Conservation (phyloP, 23 red algal genomes). For the Gracilaria caudata region DNA sequence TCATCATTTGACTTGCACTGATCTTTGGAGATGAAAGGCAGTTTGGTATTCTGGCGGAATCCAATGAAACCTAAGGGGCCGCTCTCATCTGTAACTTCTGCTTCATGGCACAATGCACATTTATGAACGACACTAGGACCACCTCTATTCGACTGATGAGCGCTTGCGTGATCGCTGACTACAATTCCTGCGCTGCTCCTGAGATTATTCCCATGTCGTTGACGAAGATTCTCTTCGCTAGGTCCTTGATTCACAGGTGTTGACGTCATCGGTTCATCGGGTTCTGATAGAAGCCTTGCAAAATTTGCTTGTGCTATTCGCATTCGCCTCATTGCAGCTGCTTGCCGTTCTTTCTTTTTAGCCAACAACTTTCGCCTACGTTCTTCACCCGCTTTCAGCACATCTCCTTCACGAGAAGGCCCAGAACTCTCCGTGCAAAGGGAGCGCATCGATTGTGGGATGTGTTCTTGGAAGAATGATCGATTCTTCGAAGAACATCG, state of each 20-base stretch:
- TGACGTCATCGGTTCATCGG: neutral
- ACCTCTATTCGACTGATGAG: neutral
- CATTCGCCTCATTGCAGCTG: conserved; percentile 29
- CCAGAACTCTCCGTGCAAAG: neutral
- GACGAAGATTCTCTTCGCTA: neutral
- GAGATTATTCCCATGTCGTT: neutral
- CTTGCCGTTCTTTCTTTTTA: conserved; percentile 51
- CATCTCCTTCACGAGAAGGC: neutral
- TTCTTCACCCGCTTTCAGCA: conserved; percentile 14
- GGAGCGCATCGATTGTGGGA: neutral
- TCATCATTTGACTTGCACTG: neutral
- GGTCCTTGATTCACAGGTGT: neutral
- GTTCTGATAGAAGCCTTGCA: conserved; percentile 26
- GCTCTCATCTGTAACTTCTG: conserved; percentile 1
- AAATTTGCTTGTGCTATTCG: conserved; percentile 33
- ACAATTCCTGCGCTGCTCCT: neutral
- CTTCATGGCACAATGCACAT: conserved; percentile 77
- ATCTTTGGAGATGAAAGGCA: conserved; percentile 28
- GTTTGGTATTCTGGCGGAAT: conserved; percentile 52
- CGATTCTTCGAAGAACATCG: neutral
- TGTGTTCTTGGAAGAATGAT: neutral
- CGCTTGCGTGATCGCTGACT: neutral
- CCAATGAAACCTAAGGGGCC: conserved; percentile 57
- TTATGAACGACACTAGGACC: neutral
- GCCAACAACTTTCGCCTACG: conserved; percentile 12